Evolutionary conservation across 1,284 basidiomycete genomes (phyloP).

Genomic region (Meira miltonrushii): DNA sequence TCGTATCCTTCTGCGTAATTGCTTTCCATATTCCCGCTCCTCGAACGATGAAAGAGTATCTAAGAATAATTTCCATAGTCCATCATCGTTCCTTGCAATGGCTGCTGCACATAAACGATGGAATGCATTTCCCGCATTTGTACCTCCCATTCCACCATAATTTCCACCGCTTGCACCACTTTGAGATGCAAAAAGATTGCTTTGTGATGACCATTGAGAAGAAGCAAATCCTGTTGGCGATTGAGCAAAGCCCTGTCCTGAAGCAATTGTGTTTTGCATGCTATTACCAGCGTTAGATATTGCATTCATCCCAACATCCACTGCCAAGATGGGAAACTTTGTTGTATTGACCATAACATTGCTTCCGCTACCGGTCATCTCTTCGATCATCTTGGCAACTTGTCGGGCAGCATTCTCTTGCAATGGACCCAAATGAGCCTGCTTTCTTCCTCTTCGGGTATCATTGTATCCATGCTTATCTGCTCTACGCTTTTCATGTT

Average conservation of each 20-base stretch:
- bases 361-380: background rate
- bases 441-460: background rate
- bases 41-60: background rate
- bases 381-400: conserved; percentile 1
- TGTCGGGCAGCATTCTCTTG: conserved; percentile 8
- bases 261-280: too few species aligned
- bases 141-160: too few species aligned
- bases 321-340: background rate
- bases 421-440: conserved; percentile 1
- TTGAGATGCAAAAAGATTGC: too few species aligned
- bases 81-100: conserved; percentile 4
- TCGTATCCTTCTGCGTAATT: conserved; percentile 1
- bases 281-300: too few species aligned
- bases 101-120: conserved; percentile 6
- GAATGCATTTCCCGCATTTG: background rate
- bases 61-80: conserved; percentile 9
- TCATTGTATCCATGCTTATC: background rate
- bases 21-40: conserved; percentile 1
- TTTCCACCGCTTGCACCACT: too few species aligned
- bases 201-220: too few species aligned
- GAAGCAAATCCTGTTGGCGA: background rate
- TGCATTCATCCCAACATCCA: background rate
- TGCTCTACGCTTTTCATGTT: conserved; percentile 1
- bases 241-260: background rate
- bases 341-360: background rate